Evolutionary conservation across 805 yeast species (phyloP).

Genomic region (Pichia exigua): DNA sequence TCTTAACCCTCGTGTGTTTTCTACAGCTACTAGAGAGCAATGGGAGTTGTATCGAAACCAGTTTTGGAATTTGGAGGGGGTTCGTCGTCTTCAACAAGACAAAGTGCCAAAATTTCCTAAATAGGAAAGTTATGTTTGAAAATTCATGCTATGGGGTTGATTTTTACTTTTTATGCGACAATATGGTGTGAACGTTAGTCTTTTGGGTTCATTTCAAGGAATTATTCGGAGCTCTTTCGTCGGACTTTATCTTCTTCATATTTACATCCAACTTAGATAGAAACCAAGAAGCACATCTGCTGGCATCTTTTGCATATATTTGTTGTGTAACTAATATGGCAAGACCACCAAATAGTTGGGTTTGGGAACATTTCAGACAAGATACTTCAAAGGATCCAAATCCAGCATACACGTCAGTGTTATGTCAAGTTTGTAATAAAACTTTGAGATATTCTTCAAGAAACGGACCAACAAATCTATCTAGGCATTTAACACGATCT

Average conservation of each 20-base stretch:
- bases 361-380: conserved; percentile 29
- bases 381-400: conserved; percentile 16
- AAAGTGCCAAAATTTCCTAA: not conserved
- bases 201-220: not conserved
- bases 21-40: conserved; percentile 77
- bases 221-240: not conserved
- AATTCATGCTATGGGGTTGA: not conserved
- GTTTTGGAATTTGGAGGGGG: conserved; percentile 73
- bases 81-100: not conserved
- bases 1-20: conserved; percentile 72
- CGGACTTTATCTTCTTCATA: not conserved
- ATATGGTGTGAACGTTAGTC: not conserved
- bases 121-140: not conserved
- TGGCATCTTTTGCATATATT: not conserved
- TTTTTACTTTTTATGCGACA: not conserved
- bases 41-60: conserved; percentile 94
- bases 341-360: conserved; percentile 31
- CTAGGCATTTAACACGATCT: conserved; percentile 25
- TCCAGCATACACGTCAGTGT: conserved; percentile 17
- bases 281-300: not conserved
- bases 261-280: not conserved
- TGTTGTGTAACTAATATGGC: conserved; percentile 20
- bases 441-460: conserved; percentile 25
- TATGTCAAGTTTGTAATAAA: conserved; percentile 25
- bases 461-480: conserved; percentile 30